Base-by-base conservation (phyloP, 495 filamentous ascomycete genomes). In the Hypoxylon fuscum region DNA sequence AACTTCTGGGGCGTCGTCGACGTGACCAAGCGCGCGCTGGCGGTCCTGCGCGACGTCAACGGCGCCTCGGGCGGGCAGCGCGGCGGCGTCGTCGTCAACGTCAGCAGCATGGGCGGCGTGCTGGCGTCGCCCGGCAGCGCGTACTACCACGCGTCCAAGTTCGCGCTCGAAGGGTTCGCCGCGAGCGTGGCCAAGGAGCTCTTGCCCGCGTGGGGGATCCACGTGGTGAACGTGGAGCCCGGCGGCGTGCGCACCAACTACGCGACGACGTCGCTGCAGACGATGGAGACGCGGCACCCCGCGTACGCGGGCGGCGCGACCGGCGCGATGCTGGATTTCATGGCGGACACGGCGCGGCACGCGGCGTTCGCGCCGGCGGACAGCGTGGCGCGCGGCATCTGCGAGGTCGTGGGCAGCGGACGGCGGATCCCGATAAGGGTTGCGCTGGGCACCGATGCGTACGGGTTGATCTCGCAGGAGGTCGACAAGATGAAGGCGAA, bases 81-180 rank as follows among this genome's bases (percentile, higher is more conserved):
- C 8, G 83, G 83, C 35, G 85, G 83, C 3, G 72, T 81, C 2
- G 69, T 87, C 25, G 23, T 84, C 7, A 80, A 87, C 53, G 68
- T 88, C 10, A 79, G 78, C 2, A 81, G 77, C 0, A 75, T 87
- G 59, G 83, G 80, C 0, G 85, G 84, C 0, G 73, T 75, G 45
- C 25, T 79, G 11, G 80, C 74, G 12, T 74, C 77, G 9, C 75
- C 80, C 0, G 79, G 77, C 0, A 75, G 78, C 64, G 72, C 80
- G 2, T 84, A 78, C 62, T 87, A 86, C 64, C 81, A 82, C 70
- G 81, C 83, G 8, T 74, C 70, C 46, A 85, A 85, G 68, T 85
- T 82, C 62, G 82, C 80, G 14, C 67, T 85, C 7, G 82, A 84
- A 54, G 84, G 83, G 5, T 84, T 81, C 68, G 84, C 84, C 5